Base-by-base conservation (phyloP, 148 eudicot genomes). In the Limonium bicolor region DNA sequence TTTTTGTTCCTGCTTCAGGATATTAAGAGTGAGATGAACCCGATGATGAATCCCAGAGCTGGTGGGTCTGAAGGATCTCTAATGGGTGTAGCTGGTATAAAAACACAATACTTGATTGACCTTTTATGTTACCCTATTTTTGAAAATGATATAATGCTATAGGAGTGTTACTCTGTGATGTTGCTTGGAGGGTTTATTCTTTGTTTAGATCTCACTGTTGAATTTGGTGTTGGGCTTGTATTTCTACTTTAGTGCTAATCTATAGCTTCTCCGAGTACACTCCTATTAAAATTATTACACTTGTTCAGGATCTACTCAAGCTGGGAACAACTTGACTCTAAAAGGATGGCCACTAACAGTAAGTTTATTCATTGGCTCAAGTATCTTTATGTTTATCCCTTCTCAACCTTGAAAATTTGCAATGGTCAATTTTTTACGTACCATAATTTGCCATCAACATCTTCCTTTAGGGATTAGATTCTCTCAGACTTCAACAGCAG, bases 291-390 rank as follows among this genome's bases (percentile, higher is more conserved):
- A n/a, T n/a, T n/a, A n/a, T n/a, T n/a, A n/a, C 46, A 21, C 40
- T 57, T 37, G 40, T 50, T 31, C 70, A 80, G 92, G 84, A 43
- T 73, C 92, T 51, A 80, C 64, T 62, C 92, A 67, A 61, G 77
- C 70, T 61, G 71, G 73, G 19, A 80, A 70, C 72, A 76, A 55
- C 53, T 64, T 80, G 78, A 70, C 84, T n/a, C 43, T 80, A 40
- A 76, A 73, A 68, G 92, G 84, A 41, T 76, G 80, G 84, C 92
- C 92, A 18, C 54, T 80, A 46, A 73, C 84, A 18, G 92, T 80
- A 63, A 70, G 83, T 59, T 46, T 24, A 5, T 26, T 46, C 8
- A 9, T n/a, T 2, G 19, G 5, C 14, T 20, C 3, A 24, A 17
- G 48, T 2, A 6, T 48, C 17, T 2, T 3, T 40, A 33, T 46